These are phyloP conservation scores for Alternaria sp. DNA, from an alignment of 2,329 filamentous ascomycete species.

Conservation along the genomic window DNA sequence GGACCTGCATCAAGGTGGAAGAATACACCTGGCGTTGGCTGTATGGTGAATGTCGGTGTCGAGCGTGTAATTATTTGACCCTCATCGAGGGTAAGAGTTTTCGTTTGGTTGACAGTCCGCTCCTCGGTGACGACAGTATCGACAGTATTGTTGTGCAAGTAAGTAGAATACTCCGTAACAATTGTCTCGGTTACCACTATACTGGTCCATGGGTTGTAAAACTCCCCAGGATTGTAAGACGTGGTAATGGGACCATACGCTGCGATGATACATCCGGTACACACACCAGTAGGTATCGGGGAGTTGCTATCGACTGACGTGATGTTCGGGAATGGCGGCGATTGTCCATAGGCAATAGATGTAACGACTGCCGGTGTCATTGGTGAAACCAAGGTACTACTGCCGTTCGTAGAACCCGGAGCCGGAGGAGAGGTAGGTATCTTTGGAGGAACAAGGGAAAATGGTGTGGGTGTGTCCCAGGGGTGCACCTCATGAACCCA, in stretches of 20 bases:
- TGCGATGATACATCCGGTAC: conserved; percentile 42
- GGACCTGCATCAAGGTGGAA: conserved; percentile 30
- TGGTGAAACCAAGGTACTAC: neutral
- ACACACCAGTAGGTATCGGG: conserved; percentile 10
- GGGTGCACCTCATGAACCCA: neutral
- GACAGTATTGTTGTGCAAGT: conserved; percentile 30
- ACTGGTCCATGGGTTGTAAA: conserved; percentile 23
- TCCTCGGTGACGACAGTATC: conserved; percentile 33
- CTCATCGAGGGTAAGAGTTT: conserved; percentile 20
- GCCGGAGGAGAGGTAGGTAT: neutral
- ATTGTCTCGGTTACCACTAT: conserved; percentile 36
- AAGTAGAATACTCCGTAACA: conserved; percentile 32
- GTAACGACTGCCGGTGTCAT: neutral
- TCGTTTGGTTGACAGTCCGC: conserved; percentile 35
- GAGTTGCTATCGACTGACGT: neutral
- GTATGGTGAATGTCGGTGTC: conserved; percentile 29
- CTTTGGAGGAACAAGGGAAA: neutral
- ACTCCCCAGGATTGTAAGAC: conserved; percentile 15
- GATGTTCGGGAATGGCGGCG: neutral
- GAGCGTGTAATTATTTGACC: conserved; percentile 27
- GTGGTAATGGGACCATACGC: conserved; percentile 32
- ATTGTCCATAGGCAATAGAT: neutral
- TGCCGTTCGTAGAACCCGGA: conserved; percentile 1
- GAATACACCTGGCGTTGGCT: conserved; percentile 21
- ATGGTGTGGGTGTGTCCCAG: neutral